A percentile compares a stretch with the other conserved stretches of the same genome.
phyloP scores from a whole-genome alignment of 805 yeast genomes.

The Metschnikowia colocasiae region DNA sequence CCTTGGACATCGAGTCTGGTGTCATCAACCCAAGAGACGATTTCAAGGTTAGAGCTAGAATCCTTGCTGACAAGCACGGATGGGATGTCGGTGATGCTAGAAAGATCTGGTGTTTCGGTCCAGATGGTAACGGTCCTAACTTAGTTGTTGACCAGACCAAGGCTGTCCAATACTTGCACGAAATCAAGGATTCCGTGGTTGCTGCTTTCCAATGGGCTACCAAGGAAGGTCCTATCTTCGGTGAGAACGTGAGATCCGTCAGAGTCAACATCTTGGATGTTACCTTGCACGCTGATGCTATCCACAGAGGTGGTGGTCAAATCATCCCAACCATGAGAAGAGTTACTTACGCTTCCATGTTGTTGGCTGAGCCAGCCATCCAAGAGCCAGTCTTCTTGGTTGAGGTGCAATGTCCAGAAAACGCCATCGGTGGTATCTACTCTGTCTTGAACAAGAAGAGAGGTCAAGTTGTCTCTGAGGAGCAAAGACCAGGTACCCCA shows the following conservation, averaged over 20 bases:
- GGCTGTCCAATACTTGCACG: conserved; percentile 98
- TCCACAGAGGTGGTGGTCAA: conserved; percentile 99
- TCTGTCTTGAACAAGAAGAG: conserved; percentile 98
- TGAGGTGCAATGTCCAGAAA: conserved; percentile 99
- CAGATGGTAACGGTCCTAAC: conserved; percentile 99
- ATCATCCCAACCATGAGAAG: conserved; percentile 99
- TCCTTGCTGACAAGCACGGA: conserved; percentile 97
- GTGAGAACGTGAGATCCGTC: conserved; percentile 93
- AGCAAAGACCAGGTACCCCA: conserved; percentile 99
- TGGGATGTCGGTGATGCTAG: conserved; percentile 99
- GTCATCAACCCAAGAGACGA: conserved; percentile 92
- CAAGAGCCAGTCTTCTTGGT: conserved; percentile 99
- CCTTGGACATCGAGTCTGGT: conserved; percentile 90
- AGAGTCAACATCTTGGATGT: conserved; percentile 98
- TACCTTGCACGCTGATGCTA: conserved; percentile 99
- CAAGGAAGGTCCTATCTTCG: conserved; percentile 98
- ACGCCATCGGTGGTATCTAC: conserved; percentile 99
- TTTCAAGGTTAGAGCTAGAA: conserved; percentile 98
- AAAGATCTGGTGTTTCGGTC: conserved; percentile 99
- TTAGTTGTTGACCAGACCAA: conserved; percentile 98
- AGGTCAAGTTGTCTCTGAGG: conserved; percentile 99
- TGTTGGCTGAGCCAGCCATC: conserved; percentile 97
- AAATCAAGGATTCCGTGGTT: conserved; percentile 98
- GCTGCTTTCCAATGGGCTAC: conserved; percentile 99
- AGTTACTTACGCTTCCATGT: conserved; percentile 96